Percentiles rank a stretch among this genome's conserved stretches.
Evolutionary conservation across 1,284 basidiomycete species (phyloP).

Genomic region (Ganoderma lucidum): DNA sequence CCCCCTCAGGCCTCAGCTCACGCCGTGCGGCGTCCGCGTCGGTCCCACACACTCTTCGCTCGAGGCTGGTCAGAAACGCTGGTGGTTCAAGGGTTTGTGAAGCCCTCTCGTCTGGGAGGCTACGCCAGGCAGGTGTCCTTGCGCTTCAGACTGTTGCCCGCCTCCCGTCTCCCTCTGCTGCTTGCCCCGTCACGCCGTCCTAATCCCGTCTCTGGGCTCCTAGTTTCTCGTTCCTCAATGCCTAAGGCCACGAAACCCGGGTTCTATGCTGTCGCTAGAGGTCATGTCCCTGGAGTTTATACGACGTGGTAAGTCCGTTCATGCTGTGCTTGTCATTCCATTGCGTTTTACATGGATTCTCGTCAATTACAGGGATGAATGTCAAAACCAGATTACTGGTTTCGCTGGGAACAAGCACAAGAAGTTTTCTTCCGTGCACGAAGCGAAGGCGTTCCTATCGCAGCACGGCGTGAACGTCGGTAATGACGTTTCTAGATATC

Average conservation of each 20-base stretch:
- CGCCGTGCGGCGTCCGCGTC: too few relatives aligned
- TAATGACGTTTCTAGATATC: neutral
- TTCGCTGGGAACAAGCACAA: conserved; percentile 67
- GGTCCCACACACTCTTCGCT: too few relatives aligned
- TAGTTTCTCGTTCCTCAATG: conserved; percentile 13
- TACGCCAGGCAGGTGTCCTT: neutral
- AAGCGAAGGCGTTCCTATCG: conserved; percentile 54
- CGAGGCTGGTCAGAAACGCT: neutral
- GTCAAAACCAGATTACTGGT: conserved; percentile 64
- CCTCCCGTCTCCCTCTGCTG: neutral
- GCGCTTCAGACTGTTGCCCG: neutral
- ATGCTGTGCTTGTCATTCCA: neutral
- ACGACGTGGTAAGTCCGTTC: conserved; percentile 35
- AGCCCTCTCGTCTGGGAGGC: neutral
- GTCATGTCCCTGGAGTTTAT: conserved; percentile 38
- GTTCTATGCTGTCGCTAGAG: conserved; percentile 42
- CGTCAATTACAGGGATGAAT: conserved; percentile 57
- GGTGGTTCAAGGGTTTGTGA: neutral
- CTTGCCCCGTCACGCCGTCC: neutral
- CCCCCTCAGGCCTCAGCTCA: too few relatives aligned
- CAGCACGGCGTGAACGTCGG: conserved; percentile 14
- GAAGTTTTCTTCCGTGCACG: conserved; percentile 60
- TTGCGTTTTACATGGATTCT: too few relatives aligned
- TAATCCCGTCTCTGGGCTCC: neutral
- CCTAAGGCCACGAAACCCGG: conserved; percentile 31